Evolutionary conservation across 495 filamentous ascomycete genomes (phyloP), one percentile per base, ranked within the genome.

Genomic region (Penicillium manginii): DNA sequence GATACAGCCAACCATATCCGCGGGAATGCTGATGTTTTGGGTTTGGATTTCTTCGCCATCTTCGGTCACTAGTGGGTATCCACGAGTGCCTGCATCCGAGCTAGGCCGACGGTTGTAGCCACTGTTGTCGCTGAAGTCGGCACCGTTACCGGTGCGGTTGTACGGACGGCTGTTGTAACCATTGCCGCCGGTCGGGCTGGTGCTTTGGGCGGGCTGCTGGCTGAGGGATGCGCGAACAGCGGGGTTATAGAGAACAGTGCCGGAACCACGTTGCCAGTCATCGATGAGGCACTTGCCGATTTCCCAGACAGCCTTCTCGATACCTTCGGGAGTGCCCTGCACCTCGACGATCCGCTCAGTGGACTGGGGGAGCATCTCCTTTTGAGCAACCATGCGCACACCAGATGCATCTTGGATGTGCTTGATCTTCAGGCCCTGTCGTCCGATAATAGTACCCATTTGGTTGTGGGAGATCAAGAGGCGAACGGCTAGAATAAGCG

Each of bases 1-100:
- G 78, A 98, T 98, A 78, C 94, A 98, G 54, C 94, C 94, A 75
- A 98, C 94, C 94, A 98, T 98, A 77, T 98, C 94, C 21, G 94
- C 89, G 31, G 94, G 94, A 66, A 98, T 98, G 77, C 92, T 96
- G 80, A 98, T 98, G 76, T 98, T 98, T 68, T 98, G 96, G 6
- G 94, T 98, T 76, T 97, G 94, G 50, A 97, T 87, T 73, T 97
- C 93, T 70, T 98, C 96, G 47, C 96, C 94, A 55, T 98, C 93
- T 69, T 97, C 96, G 54, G 92, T 92, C 57, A 91, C 85, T 54
- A 92, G 88, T 23, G 91, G 90, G 49, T 88, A 89, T 51, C 89
- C 88, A 54, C 85, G 81, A 69, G 78, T 82, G 39, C 84, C 86
- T 37, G 81, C 79, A 74, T 96, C 92, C 14, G 91, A 90, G 70